Conservation (phyloP, 371 early-diverging fungal genomes). For the Mortierella sp. region DNA sequence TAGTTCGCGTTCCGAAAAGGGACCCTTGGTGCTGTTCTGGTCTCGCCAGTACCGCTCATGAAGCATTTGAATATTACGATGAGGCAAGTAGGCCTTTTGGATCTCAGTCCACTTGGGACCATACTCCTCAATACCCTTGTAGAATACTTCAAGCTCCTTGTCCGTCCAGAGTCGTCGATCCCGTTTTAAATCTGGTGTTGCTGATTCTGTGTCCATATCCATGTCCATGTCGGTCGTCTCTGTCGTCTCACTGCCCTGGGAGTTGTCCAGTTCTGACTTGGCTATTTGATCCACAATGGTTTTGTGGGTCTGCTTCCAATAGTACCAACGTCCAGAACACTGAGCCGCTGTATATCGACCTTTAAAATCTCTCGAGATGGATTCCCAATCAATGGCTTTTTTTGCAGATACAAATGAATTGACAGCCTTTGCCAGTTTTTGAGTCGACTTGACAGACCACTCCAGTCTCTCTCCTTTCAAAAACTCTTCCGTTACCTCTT, state of each 20-base stretch:
- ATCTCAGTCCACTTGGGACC: conserved; percentile 31
- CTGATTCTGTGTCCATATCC: not conserved
- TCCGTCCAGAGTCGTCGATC: conserved; percentile 31
- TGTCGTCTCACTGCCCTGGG: not conserved
- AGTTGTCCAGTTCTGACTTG: not conserved
- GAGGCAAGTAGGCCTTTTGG: conserved; percentile 29
- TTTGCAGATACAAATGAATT: conserved; percentile 14
- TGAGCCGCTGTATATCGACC: conserved; percentile 22
- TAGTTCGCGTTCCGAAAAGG: conserved; percentile 37
- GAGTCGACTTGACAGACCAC: conserved; percentile 25
- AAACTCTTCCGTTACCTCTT: conserved; percentile 21
- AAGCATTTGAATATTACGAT: conserved; percentile 28
- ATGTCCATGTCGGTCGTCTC: not conserved
- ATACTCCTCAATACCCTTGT: conserved; percentile 27
- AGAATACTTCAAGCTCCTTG: conserved; percentile 29
- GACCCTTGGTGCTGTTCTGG: conserved; percentile 25
- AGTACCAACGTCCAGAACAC: conserved; percentile 24
- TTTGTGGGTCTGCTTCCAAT: conserved; percentile 32
- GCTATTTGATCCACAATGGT: not conserved
- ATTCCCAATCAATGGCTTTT: conserved; percentile 16
- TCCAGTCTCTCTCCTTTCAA: conserved; percentile 8
- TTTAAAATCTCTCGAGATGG: conserved; percentile 15
- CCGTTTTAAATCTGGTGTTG: not conserved
- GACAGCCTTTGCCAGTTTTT: conserved; percentile 16
- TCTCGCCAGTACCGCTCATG: conserved; percentile 36